A percentile compares a stretch with the other conserved stretches of the same genome.
phyloP scores from a whole-genome alignment of 2,329 filamentous ascomycete species.

The Zymoseptoria pseudotritici region DNA sequence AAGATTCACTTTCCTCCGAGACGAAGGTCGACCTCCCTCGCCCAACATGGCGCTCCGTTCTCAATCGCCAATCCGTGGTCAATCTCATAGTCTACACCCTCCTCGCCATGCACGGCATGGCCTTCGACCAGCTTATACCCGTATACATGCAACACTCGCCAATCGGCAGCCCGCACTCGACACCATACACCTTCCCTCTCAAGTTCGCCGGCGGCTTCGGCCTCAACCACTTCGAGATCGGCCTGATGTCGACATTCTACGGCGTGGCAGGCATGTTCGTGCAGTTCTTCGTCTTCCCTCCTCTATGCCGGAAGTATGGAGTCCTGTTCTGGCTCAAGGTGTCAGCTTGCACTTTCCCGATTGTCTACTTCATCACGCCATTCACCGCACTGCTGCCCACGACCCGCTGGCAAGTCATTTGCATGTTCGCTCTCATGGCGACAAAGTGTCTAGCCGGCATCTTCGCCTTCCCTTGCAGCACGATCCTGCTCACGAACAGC shows the following conservation, averaged over 20 bases:
- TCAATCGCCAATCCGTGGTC: slow-evolving; percentile 65
- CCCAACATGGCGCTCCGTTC: slow-evolving; percentile 54
- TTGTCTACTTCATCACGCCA: slow-evolving; percentile 74
- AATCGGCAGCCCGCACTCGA: slow-evolving; percentile 32
- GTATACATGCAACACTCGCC: slow-evolving; percentile 76
- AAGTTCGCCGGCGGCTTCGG: slow-evolving; percentile 80
- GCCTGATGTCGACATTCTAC: slow-evolving; percentile 76
- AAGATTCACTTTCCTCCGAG: slow-evolving; percentile 8
- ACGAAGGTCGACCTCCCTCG: slow-evolving; percentile 18
- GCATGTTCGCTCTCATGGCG: slow-evolving; percentile 60
- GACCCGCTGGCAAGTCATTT: slow-evolving; percentile 47
- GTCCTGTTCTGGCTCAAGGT: slow-evolving; percentile 64
- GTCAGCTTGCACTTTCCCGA: slow-evolving; percentile 60
- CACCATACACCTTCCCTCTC: slow-evolving; percentile 50
- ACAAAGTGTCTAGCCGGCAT: slow-evolving; percentile 69
- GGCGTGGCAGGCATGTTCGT: slow-evolving; percentile 71
- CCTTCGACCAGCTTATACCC: slow-evolving; percentile 48
- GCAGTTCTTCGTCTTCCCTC: slow-evolving; percentile 81
- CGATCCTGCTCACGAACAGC: slow-evolving; percentile 85
- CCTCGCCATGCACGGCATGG: slow-evolving; percentile 37
- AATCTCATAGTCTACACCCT: slow-evolving; percentile 73
- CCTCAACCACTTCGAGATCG: slow-evolving; percentile 64
- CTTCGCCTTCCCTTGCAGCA: slow-evolving; percentile 81
- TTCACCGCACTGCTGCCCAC: slow-evolving; percentile 62
- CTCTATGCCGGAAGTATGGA: slow-evolving; percentile 64